A percentile compares a stretch with the other conserved stretches of the same genome.
Evolutionary conservation across 202 grass and related monocot genomes (phyloP).

Genomic region (Zizania palustris): DNA sequence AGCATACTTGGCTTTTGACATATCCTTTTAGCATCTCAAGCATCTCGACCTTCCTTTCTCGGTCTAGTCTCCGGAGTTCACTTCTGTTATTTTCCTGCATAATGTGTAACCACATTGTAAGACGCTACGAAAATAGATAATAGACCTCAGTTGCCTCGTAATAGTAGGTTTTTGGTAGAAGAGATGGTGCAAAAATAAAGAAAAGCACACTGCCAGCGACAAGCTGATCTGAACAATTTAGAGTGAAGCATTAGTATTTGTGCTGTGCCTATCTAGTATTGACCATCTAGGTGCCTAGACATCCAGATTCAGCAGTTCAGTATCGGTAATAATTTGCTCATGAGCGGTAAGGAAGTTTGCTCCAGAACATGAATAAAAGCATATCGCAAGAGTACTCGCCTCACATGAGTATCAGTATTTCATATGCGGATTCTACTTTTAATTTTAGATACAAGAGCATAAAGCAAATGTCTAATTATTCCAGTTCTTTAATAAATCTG

Average conservation of each 20-base stretch:
- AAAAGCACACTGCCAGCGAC: neutral
- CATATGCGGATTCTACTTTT: neutral
- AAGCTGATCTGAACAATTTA: conserved; percentile 5
- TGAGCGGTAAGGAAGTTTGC: neutral
- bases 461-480: neutral
- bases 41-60: conserved; percentile 78
- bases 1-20: conserved; percentile 82
- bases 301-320: neutral
- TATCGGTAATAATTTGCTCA: neutral
- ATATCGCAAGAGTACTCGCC: neutral
- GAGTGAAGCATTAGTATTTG: neutral
- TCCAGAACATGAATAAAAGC: conserved; percentile 4
- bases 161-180: neutral
- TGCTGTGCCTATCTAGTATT: neutral
- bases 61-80: conserved; percentile 78
- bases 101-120: conserved; percentile 19
- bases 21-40: conserved; percentile 88
- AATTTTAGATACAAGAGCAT: neutral
- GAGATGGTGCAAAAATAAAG: neutral
- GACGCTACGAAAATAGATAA: conserved; percentile 2
- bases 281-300: too few species aligned
- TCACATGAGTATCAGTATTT: neutral
- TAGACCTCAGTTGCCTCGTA: neutral
- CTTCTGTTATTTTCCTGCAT: conserved; percentile 84
- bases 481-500: too few species aligned